Percentiles rank a stretch among this genome's conserved stretches.
Conservation (phyloP, 495 filamentous ascomycete genomes). For the Xylona heveae region DNA sequence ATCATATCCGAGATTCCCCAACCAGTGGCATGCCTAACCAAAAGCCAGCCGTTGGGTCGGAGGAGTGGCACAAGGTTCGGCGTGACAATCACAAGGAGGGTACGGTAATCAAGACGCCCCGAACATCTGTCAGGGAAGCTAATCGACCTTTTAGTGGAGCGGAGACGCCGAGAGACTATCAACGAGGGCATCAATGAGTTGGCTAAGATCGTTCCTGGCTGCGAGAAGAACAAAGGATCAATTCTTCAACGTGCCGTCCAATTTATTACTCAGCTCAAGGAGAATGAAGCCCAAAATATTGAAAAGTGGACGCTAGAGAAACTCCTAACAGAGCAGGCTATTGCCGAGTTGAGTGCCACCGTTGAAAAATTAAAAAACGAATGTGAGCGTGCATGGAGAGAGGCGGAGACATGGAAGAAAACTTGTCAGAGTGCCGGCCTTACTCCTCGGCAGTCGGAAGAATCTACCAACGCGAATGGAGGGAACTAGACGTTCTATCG, state of each 20-base stretch:
- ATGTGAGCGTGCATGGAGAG: slow-evolving; percentile 47
- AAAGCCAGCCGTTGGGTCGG: slow-evolving; percentile 84
- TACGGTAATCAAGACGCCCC: slow-evolving; percentile 19
- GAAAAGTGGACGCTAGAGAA: slow-evolving; percentile 97
- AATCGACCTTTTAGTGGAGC: slow-evolving; percentile 45
- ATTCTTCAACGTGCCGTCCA: slow-evolving; percentile 85
- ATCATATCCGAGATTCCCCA: slow-evolving; percentile 24
- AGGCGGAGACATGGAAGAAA: slow-evolving; percentile 70
- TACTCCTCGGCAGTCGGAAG: slow-evolving; percentile 8
- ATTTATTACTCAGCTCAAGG: slow-evolving; percentile 85
- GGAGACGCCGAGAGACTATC: slow-evolving; percentile 91
- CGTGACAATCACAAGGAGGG: slow-evolving; percentile 99
- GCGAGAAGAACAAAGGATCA: slow-evolving; percentile 97
- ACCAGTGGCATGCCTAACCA: slow-evolving; percentile 15
- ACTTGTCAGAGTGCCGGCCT: slow-evolving; percentile 59
- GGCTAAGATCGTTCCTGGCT: slow-evolving; percentile 90
- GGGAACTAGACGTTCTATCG: no score
- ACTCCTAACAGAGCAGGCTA: slow-evolving; percentile 83
- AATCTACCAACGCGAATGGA: background rate
- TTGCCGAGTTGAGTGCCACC: slow-evolving; percentile 66
- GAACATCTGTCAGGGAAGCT: slow-evolving; percentile 3
- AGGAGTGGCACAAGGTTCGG: slow-evolving; percentile 94
- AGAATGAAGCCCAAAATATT: slow-evolving; percentile 80
- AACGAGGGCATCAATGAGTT: slow-evolving; percentile 99
- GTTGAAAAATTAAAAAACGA: slow-evolving; percentile 81